Evolutionary conservation across 495 filamentous ascomycete genomes (phyloP), one percentile per base, ranked within the genome.

Genomic region (Xeromyces bisporus): DNA sequence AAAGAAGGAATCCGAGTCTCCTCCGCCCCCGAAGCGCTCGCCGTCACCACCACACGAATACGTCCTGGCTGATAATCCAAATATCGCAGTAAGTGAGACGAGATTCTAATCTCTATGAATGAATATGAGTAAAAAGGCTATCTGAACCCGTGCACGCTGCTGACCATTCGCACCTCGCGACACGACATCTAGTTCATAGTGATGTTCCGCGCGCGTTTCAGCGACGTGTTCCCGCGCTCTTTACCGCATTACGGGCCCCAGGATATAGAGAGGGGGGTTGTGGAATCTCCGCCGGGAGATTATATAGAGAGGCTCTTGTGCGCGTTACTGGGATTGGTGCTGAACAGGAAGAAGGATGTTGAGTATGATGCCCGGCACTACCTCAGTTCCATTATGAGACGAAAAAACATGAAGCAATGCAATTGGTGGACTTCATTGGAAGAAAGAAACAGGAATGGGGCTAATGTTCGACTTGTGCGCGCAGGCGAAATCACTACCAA

Each of bases 281-380:
- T 71, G 28, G 82, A 92, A 41, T 43, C 62, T 18, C 50, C 74
- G 9, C 91, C 89, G 8, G 79, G 80, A 38, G 77, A 89, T 47
- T 74, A 79, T 41, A 75, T 86, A 18, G 87, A 94, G 58, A 66
- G 73, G 43, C 69, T 97, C 26, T 60, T 97, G 18, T 96, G 91
- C 64, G 82, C 83, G 42, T 58, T 97, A 26, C 54, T 97, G 13
- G 72, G 82, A 17, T 61, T 96, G 47, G 69, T 93, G 32, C 65
- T 96, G 39, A 97, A 97, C 47, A 73, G 89, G 44, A 96, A 96
- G 66, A 93, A 97, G 47, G 80, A 89, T 61, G 79, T 96, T 44
- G 92, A 96, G 89, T 97, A 71, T 57, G 84, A 64, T 43, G 44
- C 43, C 48, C 56, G n/a, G n/a, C n/a, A n/a, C n/a, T n/a, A n/a